phyloP scores from a whole-genome alignment of 306 rosid species.

The Cucumis hystrix region DNA sequence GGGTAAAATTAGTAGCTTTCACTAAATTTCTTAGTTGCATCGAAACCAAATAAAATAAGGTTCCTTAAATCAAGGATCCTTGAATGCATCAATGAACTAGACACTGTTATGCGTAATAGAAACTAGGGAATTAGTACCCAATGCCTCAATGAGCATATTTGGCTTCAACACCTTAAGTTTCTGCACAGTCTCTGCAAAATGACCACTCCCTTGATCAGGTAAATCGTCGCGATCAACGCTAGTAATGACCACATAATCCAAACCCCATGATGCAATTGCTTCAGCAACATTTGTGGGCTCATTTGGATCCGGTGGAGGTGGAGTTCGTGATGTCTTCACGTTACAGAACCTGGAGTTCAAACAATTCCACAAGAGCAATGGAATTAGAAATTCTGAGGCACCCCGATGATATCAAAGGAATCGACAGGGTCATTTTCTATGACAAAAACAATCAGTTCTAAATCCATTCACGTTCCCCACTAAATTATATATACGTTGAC shows the following conservation, averaged over 20 bases:
- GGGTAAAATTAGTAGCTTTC: background rate
- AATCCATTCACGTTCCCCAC: background rate
- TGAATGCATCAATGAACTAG: background rate
- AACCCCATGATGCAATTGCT: slow-evolving; percentile 97
- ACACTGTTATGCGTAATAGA: background rate
- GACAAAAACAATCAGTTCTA: background rate
- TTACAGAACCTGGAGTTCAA: slow-evolving; percentile 65
- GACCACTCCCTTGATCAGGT: slow-evolving; percentile 92
- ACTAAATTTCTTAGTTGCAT: background rate
- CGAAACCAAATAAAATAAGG: background rate
- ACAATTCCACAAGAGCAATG: background rate
- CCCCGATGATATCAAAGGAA: background rate
- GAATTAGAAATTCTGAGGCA: background rate
- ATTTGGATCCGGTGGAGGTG: slow-evolving; percentile 89
- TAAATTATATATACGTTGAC: background rate
- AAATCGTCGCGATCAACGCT: slow-evolving; percentile 98
- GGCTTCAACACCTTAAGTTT: slow-evolving; percentile 81
- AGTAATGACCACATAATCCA: slow-evolving; percentile 95
- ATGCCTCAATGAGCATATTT: slow-evolving; percentile 82
- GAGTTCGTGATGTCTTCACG: slow-evolving; percentile 91
- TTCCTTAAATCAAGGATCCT: background rate
- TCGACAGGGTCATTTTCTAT: background rate
- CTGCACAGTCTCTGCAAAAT: slow-evolving; percentile 88
- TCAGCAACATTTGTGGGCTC: slow-evolving; percentile 98
- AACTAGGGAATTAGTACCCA: slow-evolving; percentile 33